Evolutionary conservation across 176 grass and related monocot species (phyloP).

Genomic region (Bonia amplexicaulis): DNA sequence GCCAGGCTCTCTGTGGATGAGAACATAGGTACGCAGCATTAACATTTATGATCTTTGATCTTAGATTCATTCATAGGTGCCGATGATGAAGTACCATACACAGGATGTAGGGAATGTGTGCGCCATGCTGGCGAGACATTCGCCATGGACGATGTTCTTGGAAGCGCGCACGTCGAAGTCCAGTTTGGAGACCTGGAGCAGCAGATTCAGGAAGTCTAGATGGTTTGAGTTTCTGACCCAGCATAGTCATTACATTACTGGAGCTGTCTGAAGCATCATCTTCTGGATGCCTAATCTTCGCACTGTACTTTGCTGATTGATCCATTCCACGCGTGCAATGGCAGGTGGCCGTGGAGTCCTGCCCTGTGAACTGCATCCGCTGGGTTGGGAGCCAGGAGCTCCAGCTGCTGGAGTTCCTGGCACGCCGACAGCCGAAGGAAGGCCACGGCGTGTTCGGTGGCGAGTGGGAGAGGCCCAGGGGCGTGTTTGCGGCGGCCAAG

Average conservation of each 20-base stretch:
- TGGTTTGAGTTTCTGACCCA: not conserved
- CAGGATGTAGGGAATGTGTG: slow-evolving; percentile 61
- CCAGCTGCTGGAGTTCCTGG: slow-evolving; percentile 33
- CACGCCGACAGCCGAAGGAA: slow-evolving; percentile 28
- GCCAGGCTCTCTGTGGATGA: slow-evolving; percentile 61
- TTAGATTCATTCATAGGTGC: no score
- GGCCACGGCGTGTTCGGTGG: slow-evolving; percentile 40
- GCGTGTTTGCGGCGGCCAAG: slow-evolving; percentile 27
- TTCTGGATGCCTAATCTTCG: not conserved
- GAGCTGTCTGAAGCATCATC: slow-evolving; percentile 25
- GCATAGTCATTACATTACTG: no score
- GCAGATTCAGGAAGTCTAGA: slow-evolving; percentile 44
- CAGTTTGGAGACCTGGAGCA: slow-evolving; percentile 51
- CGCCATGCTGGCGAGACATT: slow-evolving; percentile 52
- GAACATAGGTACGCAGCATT: slow-evolving; percentile 49
- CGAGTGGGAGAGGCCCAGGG: slow-evolving; percentile 35
- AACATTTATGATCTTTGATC: not conserved
- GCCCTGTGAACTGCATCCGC: slow-evolving; percentile 57
- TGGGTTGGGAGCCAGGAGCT: slow-evolving; percentile 51
- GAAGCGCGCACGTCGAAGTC: slow-evolving; percentile 46
- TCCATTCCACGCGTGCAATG: not conserved
- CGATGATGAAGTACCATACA: not conserved
- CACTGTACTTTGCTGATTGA: not conserved
- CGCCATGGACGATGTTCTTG: slow-evolving; percentile 52
- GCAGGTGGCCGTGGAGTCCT: slow-evolving; percentile 58